A percentile compares a stretch with the other conserved stretches of the same genome.
Evolutionary conservation across 306 rosid genomes (phyloP).

Genomic region (Vigna mungo): DNA sequence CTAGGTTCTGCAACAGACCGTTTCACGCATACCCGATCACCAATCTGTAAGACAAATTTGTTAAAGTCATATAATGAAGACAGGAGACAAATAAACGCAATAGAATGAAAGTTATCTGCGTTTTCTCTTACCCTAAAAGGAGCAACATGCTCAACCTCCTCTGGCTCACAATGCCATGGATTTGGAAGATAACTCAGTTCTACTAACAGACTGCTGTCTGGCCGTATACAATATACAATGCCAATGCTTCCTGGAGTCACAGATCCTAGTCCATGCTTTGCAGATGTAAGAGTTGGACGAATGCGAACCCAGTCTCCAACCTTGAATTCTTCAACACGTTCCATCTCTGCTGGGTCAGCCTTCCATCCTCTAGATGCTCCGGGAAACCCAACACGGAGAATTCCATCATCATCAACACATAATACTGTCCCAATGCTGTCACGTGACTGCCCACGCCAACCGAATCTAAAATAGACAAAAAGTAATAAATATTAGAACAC

Average conservation of each 20-base stretch:
- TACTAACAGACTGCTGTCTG: slow-evolving; percentile 90
- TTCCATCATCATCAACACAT: slow-evolving; percentile 98
- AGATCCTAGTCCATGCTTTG: slow-evolving; percentile 97
- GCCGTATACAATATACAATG: slow-evolving; percentile 92
- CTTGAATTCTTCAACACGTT: slow-evolving; percentile 96
- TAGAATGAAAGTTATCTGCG: slow-evolving; percentile 24
- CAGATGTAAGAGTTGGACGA: slow-evolving; percentile 94
- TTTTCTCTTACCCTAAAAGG: slow-evolving; percentile 78
- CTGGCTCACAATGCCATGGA: slow-evolving; percentile 99
- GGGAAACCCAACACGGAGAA: slow-evolving; percentile 98
- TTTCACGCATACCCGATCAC: slow-evolving; percentile 91
- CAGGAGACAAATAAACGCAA: slow-evolving; percentile 8
- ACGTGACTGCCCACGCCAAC: slow-evolving; percentile 99
- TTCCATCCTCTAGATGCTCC: slow-evolving; percentile 99
- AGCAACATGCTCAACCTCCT: slow-evolving; percentile 92
- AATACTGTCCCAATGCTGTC: slow-evolving; percentile 98
- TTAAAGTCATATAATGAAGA: slow-evolving; percentile 4
- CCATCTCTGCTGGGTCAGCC: slow-evolving; percentile 99
- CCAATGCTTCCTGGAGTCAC: slow-evolving; percentile 99
- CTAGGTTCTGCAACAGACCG: slow-evolving; percentile 99
- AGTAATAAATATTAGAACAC: slow-evolving; percentile 27
- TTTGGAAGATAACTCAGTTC: slow-evolving; percentile 95
- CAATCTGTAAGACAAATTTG: slow-evolving; percentile 69
- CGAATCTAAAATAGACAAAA: slow-evolving; percentile 69
- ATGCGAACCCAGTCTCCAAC: slow-evolving; percentile 99